These are phyloP conservation scores for Colletotrichum coccodes DNA, from an alignment of 2,329 filamentous ascomycete species.

Conservation along the genomic window DNA sequence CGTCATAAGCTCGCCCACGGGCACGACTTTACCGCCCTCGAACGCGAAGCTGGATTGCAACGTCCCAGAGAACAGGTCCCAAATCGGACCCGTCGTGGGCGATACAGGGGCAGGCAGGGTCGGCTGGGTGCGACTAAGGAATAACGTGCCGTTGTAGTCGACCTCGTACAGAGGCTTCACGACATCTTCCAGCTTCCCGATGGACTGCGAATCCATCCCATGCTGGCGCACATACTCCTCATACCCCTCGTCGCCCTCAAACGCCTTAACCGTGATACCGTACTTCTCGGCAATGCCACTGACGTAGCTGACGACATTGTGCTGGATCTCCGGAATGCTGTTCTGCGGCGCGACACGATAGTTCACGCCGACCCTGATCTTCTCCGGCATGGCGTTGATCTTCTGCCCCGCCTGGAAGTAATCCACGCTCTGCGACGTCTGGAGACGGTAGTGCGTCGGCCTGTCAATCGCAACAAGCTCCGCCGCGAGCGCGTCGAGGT, in stretches of 20 bases:
- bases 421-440: constrained; percentile 29
- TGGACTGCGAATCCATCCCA: background rate
- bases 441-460: constrained; percentile 23
- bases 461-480: constrained; percentile 34
- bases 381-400: constrained; percentile 32
- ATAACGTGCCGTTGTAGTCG: constrained; percentile 25
- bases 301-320: constrained; percentile 21
- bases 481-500: constrained; percentile 43
- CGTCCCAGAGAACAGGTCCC: constrained; percentile 26
- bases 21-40: constrained; percentile 21
- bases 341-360: constrained; percentile 31
- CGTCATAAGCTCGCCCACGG: constrained; percentile 26
- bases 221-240: background rate
- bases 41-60: constrained; percentile 27
- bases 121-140: constrained; percentile 19
- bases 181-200: background rate
- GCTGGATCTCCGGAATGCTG: constrained; percentile 31
- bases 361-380: constrained; percentile 24
- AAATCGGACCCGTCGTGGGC: constrained; percentile 16
- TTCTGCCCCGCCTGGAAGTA: constrained; percentile 31
- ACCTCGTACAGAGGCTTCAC: constrained; percentile 23
- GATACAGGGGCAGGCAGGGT: constrained; percentile 24
- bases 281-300: constrained; percentile 19
- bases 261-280: constrained; percentile 20
- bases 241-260: constrained; percentile 21